Evolutionary conservation across 2,329 filamentous ascomycete genomes (phyloP).

Genomic region (Sporothrix pallida): DNA sequence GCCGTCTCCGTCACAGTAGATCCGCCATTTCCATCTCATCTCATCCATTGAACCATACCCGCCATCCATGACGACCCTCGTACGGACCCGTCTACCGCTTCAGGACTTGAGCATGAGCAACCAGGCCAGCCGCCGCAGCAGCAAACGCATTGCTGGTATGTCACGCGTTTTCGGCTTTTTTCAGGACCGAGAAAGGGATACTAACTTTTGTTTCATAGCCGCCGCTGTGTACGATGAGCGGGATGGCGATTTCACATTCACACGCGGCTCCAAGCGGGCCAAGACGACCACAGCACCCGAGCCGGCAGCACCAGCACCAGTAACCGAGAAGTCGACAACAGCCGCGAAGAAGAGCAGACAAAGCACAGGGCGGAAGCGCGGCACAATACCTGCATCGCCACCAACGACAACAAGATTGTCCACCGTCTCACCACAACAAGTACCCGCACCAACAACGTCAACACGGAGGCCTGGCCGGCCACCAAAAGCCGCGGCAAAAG

Average conservation of each 20-base stretch:
- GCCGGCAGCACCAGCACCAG: slow-evolving; percentile 41
- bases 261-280: slow-evolving; percentile 68
- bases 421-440: background rate
- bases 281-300: slow-evolving; percentile 56
- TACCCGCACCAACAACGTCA: background rate
- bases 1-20: background rate
- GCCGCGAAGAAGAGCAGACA: slow-evolving; percentile 53
- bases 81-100: slow-evolving; percentile 67
- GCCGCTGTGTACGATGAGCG: slow-evolving; percentile 68
- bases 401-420: slow-evolving; percentile 25
- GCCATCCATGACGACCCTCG: slow-evolving; percentile 74
- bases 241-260: slow-evolving; percentile 78
- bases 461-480: slow-evolving; percentile 32
- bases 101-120: slow-evolving; percentile 73
- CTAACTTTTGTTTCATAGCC: slow-evolving; percentile 40
- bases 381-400: slow-evolving; percentile 39
- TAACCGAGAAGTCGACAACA: slow-evolving; percentile 7
- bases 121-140: slow-evolving; percentile 64
- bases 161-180: slow-evolving; percentile 34
- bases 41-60: slow-evolving; percentile 35
- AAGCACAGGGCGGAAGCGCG: slow-evolving; percentile 44
- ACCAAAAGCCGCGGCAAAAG: slow-evolving; percentile 30
- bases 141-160: slow-evolving; percentile 69
- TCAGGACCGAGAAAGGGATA: background rate
- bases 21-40: background rate